Conservation (phyloP, 1,284 basidiomycete genomes). For the Ceratorhiza oryzae-sativae region DNA sequence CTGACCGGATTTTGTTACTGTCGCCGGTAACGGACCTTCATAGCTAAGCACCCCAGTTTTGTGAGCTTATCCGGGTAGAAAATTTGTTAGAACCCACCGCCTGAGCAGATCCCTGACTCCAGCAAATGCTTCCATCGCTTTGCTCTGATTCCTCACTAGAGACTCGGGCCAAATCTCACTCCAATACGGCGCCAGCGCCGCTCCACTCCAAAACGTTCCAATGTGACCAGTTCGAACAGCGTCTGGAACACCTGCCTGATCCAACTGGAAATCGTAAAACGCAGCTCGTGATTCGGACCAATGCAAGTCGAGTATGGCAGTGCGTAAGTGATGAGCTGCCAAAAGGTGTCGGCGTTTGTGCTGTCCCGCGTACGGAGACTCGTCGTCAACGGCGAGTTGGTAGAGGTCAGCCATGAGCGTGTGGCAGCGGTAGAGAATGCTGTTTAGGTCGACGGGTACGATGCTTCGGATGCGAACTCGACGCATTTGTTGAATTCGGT, state of each 20-base stretch:
- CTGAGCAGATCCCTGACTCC: conserved; percentile 75
- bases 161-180: conserved; percentile 83
- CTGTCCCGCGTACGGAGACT: conserved; percentile 48
- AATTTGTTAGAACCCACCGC: background rate
- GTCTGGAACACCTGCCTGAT: conserved; percentile 54
- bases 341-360: conserved; percentile 50
- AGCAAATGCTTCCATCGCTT: conserved; percentile 79
- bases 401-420: conserved; percentile 72
- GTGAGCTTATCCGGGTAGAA: background rate
- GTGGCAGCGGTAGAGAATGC: conserved; percentile 77
- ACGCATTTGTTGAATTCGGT: conserved; percentile 25
- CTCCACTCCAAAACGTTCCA: conserved; percentile 67
- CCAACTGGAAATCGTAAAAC: conserved; percentile 84
- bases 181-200: conserved; percentile 88
- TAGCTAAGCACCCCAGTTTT: conserved; percentile 61
- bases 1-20: conserved; percentile 76
- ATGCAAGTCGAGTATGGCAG: conserved; percentile 81
- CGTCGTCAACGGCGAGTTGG: conserved; percentile 50
- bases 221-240: conserved; percentile 59
- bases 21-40: conserved; percentile 79
- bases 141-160: conserved; percentile 61
- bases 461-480: conserved; percentile 59
- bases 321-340: conserved; percentile 62
- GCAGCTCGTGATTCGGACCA: conserved; percentile 84
- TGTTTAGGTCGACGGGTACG: conserved; percentile 82